Evolutionary conservation across 164 flowering plant genomes (phyloP).

Genomic region (Vitis vinifera): ASM3070453v1 NC_081822.1:33594001-33594500

Average conservation of each 20-base stretch:
- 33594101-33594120: too few relatives aligned
- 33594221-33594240: conserved; percentile 3
- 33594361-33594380: not conserved
- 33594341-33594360: not conserved
- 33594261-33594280: not conserved
- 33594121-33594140: too few relatives aligned
- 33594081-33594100: too few relatives aligned
- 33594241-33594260: not conserved
- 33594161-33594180: too few relatives aligned
- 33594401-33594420: conserved; percentile 5
- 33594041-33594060: too few relatives aligned
- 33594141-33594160: too few relatives aligned
- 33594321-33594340: conserved; percentile 5
- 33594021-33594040: too few relatives aligned
- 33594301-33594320: not conserved
- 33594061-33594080: too few relatives aligned
- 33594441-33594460: conserved; percentile 1
- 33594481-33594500: not conserved
- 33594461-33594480: not conserved
- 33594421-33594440: conserved; percentile 10
- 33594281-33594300: conserved; percentile 3
- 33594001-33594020: not conserved
- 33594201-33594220: not conserved
- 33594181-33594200: not conserved
- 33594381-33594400: not conserved